Evolutionary conservation across 2,329 filamentous ascomycete species (phyloP), one percentile per base, ranked within the genome.

Genomic region (Tolypocladium ovalisporum): DNA sequence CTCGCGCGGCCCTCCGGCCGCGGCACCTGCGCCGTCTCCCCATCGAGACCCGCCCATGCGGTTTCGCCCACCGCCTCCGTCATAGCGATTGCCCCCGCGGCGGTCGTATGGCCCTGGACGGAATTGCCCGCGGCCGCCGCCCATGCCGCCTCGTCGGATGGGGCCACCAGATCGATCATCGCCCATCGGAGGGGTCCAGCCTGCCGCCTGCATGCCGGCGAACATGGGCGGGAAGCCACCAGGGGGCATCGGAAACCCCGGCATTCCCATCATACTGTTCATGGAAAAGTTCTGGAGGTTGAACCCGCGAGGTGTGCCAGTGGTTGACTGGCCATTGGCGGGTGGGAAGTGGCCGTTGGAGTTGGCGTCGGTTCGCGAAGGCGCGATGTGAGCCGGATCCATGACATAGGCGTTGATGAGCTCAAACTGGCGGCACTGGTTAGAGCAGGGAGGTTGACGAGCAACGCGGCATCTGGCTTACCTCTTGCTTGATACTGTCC

Each of bases 291-390:
- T 89, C 57, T 88, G 81, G 34, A 97, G 77, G 66, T 90, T 96
- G 77, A 97, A 97, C 0, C 92, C 92, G 36, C 93, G 87, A 39
- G 93, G 93, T 7, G 93, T 97, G 52, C 93, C 93, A 6, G 87
- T 84, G 42, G 86, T 84, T 55, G 85, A 81, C 65, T 93, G 89
- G 24, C 86, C 84, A 65, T 88, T 89, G 53, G 84, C 80, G 47
- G 90, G 83, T 1, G 92, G 91, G 78, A 97, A 97, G 73, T 97
- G 93, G 1, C 93, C 93, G 66, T 97, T 97, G 65, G 89, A 95
- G 68, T 95, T 97, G 40, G 92, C 89, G 75, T 99, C 91, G 22
- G 92, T 94, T 58, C 93, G 84, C 13, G 92, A 95, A 1, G 94
- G 90, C 39, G 91, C 91, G 69, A 99, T 97, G 66, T 96, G 93